These are phyloP conservation scores for Hypoxylon sp. DNA, from an alignment of 2,329 filamentous ascomycete genomes.

Conservation along the genomic window DNA sequence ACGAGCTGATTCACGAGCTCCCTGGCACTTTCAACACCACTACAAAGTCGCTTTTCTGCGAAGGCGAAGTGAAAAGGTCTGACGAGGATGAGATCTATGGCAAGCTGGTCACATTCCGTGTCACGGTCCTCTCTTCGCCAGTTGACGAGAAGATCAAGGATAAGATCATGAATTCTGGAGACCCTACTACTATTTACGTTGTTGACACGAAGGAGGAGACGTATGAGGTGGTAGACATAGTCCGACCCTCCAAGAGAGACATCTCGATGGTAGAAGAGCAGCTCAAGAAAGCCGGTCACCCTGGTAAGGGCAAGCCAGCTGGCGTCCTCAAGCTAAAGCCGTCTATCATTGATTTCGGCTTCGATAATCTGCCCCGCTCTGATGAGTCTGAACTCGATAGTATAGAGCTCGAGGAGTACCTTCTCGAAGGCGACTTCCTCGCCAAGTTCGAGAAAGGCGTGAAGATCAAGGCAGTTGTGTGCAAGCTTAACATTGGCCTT, in stretches of 20 bases:
- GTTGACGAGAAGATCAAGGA: slow-evolving; percentile 51
- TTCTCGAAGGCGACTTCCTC: slow-evolving; percentile 72
- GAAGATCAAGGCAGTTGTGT: slow-evolving; percentile 69
- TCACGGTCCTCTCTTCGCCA: slow-evolving; percentile 55
- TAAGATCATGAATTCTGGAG: slow-evolving; percentile 41
- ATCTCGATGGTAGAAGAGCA: slow-evolving; percentile 36
- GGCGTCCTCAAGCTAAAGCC: slow-evolving; percentile 61
- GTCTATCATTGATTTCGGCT: slow-evolving; percentile 62
- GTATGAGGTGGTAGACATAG: slow-evolving; percentile 70
- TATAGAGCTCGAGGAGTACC: slow-evolving; percentile 61
- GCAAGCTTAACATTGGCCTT: slow-evolving; percentile 69
- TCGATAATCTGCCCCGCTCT: slow-evolving; percentile 56
- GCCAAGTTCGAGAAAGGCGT: slow-evolving; percentile 71
- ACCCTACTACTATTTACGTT: slow-evolving; percentile 55
- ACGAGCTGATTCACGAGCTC: slow-evolving; percentile 64
- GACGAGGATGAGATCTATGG: slow-evolving; percentile 56
- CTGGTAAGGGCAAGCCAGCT: slow-evolving; percentile 55
- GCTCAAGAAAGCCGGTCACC: slow-evolving; percentile 30
- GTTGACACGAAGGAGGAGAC: slow-evolving; percentile 64
- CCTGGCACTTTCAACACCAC: slow-evolving; percentile 87
- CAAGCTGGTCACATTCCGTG: slow-evolving; percentile 57
- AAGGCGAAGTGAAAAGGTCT: slow-evolving; percentile 47
- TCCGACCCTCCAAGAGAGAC: slow-evolving; percentile 49
- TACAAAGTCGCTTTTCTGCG: slow-evolving; percentile 74
- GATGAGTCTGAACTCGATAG: slow-evolving; percentile 49